Base-by-base conservation (phyloP, 441 rosid species). In the Populus trichocarpa region DNA sequence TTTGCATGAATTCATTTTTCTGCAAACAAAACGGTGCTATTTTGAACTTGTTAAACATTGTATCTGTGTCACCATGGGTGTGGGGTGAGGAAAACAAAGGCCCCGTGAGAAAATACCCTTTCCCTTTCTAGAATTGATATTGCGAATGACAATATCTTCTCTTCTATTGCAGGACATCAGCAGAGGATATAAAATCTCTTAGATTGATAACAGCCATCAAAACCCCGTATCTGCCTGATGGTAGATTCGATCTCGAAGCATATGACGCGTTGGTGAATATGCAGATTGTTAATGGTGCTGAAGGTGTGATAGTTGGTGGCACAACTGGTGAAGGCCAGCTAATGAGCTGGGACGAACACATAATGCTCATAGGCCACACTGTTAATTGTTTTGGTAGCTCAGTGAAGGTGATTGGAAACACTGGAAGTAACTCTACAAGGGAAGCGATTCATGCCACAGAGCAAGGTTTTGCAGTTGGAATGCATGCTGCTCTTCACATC, bases 321-420 rank as follows among this genome's bases (percentile, higher is more conserved):
- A 93, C 93, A 25, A 95, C 98, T 0, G 98, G 98, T 32, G 98
- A 94, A 84, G 98, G 98, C 14, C 97, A 94, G 38, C 63, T 93
- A 72, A 94, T 94, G 97, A 91, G 95, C 82, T 94, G 98, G 98
- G 98, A 94, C 26, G 98, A 94, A 72, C 97, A 94, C 81, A 91
- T 93, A 73, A 93, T 91, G 96, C 96, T 91, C 68, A 94, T 90
- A 57, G 97, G 96, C 36, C 97, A 91, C 80, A 94, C 94, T 0
- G 98, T 92, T 3, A 91, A 91, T n/a, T 94, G 92, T 78, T 94
- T 91, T 28, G 98, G 97, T 3, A 87, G 87, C 66, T 85, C 88
- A 4, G 83, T 93, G 76, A 93, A 90, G 85, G 97, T 94, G 53
- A 87, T 94, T 69, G 95, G 97, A 28, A 94, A 94, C 88, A 90